Conservation (phyloP, 805 yeast species). For the Starmerella etchellsii region DNA sequence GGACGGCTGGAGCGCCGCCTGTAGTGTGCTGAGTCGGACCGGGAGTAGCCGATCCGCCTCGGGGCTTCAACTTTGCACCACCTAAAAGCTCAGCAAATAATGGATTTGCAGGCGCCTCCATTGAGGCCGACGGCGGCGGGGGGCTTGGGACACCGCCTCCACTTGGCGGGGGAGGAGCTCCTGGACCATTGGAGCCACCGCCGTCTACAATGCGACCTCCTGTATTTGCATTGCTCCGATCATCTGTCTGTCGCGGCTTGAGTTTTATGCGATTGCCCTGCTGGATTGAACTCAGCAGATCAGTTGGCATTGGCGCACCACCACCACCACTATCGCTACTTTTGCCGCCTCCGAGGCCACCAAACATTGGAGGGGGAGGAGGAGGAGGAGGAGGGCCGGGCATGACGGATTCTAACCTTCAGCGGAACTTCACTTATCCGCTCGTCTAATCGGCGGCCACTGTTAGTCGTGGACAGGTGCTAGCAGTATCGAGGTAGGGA, state of each 20-base stretch:
- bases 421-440: no score
- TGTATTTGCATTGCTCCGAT: conserved; percentile 49
- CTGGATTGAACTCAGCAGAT: conserved; percentile 67
- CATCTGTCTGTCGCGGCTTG: conserved; percentile 51
- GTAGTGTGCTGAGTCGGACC: conserved; percentile 7
- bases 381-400: conserved; percentile 25
- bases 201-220: conserved; percentile 30
- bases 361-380: conserved; percentile 25
- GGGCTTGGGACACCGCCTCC: conserved; percentile 12
- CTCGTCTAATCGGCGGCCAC: no score
- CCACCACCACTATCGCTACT: conserved; percentile 23
- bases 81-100: conserved; percentile 18
- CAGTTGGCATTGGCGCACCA: conserved; percentile 24
- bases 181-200: conserved; percentile 5
- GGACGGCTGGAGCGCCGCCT: conserved; percentile 10
- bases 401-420: no score
- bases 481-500: no score
- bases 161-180: conserved; percentile 7
- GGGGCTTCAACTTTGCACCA: conserved; percentile 13
- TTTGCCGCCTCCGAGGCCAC: conserved; percentile 23
- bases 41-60: conserved; percentile 5
- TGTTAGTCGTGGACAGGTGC: no score
- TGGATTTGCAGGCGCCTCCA: conserved; percentile 18
- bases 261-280: conserved; percentile 41
- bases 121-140: conserved; percentile 5